Percentiles rank a stretch among this genome's conserved stretches.
These are phyloP conservation scores for Nissolia schottii DNA, from an alignment of 306 rosid species.

Conservation along the genomic window DNA sequence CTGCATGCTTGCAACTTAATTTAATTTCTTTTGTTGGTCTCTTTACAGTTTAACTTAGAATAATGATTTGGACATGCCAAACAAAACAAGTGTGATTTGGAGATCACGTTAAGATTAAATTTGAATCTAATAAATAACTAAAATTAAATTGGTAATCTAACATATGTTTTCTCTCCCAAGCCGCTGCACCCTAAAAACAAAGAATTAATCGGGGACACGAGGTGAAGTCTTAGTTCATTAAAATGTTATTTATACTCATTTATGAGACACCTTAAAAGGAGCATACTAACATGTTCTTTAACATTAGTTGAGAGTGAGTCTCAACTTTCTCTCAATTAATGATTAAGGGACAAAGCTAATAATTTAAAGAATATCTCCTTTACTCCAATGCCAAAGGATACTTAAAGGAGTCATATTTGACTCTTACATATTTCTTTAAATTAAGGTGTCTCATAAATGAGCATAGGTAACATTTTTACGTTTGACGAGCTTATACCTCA, in stretches of 20 bases:
- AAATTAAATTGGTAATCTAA: not conserved
- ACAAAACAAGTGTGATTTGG: conserved; percentile 11
- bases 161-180: not conserved
- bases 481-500: not conserved
- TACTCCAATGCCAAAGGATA: too few species aligned
- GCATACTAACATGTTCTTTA: too few species aligned
- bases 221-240: not conserved
- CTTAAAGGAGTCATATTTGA: too few species aligned
- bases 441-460: too few species aligned
- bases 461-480: too few species aligned
- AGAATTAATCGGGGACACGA: not conserved
- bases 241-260: too few species aligned
- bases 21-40: not conserved
- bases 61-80: not conserved
- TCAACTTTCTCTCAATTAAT: too few species aligned
- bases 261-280: too few species aligned
- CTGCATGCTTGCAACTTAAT: not conserved
- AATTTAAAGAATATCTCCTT: too few species aligned
- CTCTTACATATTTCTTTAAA: too few species aligned
- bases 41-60: not conserved
- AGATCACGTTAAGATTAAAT: not conserved
- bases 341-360: too few species aligned
- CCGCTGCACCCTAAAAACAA: not conserved
- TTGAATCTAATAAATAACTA: conserved; percentile 4
- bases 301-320: too few species aligned